Evolutionary conservation across 1,284 basidiomycete genomes (phyloP).

Genomic region (Trichosporon asahii): DNA sequence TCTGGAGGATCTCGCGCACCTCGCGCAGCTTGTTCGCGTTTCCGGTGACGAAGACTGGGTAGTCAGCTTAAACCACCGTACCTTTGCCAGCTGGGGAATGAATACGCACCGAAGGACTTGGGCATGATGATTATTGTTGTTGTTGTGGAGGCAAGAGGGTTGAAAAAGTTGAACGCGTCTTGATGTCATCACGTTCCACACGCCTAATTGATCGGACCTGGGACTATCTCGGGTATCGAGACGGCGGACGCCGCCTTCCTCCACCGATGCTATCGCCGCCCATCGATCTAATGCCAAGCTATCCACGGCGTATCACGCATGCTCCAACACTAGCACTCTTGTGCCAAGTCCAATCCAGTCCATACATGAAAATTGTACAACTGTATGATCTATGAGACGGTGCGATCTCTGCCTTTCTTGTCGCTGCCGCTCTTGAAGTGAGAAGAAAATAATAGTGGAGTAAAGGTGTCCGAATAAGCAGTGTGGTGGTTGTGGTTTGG

Average conservation of each 20-base stretch:
- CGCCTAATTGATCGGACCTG: constrained; percentile 9
- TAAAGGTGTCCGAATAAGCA: not conserved
- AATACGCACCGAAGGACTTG: constrained; percentile 22
- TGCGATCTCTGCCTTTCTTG: not conserved
- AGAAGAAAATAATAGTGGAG: not conserved
- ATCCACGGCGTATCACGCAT: no score
- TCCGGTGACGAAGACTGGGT: constrained; percentile 83
- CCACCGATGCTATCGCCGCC: not conserved
- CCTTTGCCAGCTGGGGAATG: no score
- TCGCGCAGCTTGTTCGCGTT: constrained; percentile 92
- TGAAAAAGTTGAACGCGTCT: not conserved
- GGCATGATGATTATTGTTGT: constrained; percentile 11
- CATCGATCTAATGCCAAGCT: not conserved
- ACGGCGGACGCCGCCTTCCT: not conserved
- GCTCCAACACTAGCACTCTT: no score
- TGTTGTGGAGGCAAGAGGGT: not conserved
- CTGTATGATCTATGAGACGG: constrained; percentile 7
- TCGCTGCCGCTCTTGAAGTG: not conserved
- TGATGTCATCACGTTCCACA: not conserved
- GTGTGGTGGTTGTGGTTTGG: not conserved
- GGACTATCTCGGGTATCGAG: not conserved
- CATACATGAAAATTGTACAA: constrained; percentile 11
- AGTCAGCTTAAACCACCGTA: not conserved
- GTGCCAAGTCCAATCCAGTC: not conserved
- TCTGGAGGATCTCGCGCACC: constrained; percentile 59